These are phyloP conservation scores for Xylaria nigripes DNA, from an alignment of 495 filamentous ascomycete species.

Conservation along the genomic window DNA sequence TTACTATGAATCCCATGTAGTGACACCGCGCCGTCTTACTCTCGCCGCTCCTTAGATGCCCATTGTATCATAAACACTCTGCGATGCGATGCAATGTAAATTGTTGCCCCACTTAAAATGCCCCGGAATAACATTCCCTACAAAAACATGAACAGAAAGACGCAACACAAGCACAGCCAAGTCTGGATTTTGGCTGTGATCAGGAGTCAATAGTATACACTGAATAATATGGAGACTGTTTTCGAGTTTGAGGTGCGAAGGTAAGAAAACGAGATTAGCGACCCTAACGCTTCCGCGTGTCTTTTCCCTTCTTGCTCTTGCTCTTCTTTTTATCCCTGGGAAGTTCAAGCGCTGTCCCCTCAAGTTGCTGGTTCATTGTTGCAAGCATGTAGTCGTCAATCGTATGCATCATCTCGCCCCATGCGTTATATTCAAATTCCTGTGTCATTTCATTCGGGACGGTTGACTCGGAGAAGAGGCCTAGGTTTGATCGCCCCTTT, in stretches of 20 bases:
- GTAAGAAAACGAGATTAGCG: not conserved
- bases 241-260: not conserved
- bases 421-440: slow-evolving; percentile 46
- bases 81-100: no score
- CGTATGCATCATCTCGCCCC: slow-evolving; percentile 46
- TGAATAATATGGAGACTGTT: not conserved
- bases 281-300: slow-evolving; percentile 38
- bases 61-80: no score
- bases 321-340: slow-evolving; percentile 71
- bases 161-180: not conserved
- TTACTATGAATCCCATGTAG: no score
- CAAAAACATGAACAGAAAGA: not conserved
- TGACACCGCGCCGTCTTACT: not conserved
- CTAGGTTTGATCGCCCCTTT: slow-evolving; percentile 30
- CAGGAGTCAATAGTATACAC: slow-evolving; percentile 2
- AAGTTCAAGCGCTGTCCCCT: slow-evolving; percentile 68
- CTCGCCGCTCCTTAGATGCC: not conserved
- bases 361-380: slow-evolving; percentile 67
- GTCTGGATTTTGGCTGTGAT: not conserved
- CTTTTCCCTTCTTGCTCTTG: slow-evolving; percentile 69
- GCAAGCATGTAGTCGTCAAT: slow-evolving; percentile 83
- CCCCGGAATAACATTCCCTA: not conserved
- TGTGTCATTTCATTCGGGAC: slow-evolving; percentile 33
- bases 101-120: not conserved
- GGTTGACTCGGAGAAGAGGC: slow-evolving; percentile 32